A percentile compares a stretch with the other conserved stretches of the same genome.
phyloP scores from a whole-genome alignment of 2,329 filamentous ascomycete genomes.

The Bipolaris oryzae region DNA sequence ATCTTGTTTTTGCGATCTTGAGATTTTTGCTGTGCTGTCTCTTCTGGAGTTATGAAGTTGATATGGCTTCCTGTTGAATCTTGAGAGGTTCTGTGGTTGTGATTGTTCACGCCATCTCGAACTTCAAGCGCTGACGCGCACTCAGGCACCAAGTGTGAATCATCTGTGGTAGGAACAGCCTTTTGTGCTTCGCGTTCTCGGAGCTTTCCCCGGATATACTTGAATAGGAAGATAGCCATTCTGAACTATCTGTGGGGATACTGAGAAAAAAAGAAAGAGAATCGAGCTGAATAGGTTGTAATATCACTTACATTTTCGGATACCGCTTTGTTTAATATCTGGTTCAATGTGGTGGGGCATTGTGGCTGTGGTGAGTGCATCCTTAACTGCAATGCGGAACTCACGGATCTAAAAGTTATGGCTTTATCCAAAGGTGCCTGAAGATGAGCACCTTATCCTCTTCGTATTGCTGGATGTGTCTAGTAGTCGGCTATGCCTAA shows the following conservation, averaged over 20 bases:
- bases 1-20: slow-evolving; percentile 31
- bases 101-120: not conserved
- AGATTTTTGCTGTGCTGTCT: slow-evolving; percentile 19
- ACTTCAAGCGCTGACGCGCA: not conserved
- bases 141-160: slow-evolving; percentile 33
- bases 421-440: not conserved
- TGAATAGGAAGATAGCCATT: slow-evolving; percentile 39
- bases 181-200: slow-evolving; percentile 30
- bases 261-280: not conserved
- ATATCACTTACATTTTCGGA: not conserved
- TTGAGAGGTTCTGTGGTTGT: not conserved
- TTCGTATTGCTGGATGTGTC: not conserved
- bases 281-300: not conserved
- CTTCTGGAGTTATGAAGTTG: slow-evolving; percentile 19
- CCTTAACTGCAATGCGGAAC: not conserved
- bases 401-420: not conserved
- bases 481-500: slow-evolving; percentile 13
- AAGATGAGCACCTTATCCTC: not conserved
- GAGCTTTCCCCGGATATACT: slow-evolving; percentile 32
- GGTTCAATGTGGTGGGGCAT: not conserved
- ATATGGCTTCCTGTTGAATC: slow-evolving; percentile 9
- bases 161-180: slow-evolving; percentile 28
- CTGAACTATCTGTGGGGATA: not conserved
- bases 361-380: slow-evolving; percentile 5
- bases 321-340: slow-evolving; percentile 14